Conservation (phyloP, 1,139 yeast genomes). For the Pichia sp. region DNA sequence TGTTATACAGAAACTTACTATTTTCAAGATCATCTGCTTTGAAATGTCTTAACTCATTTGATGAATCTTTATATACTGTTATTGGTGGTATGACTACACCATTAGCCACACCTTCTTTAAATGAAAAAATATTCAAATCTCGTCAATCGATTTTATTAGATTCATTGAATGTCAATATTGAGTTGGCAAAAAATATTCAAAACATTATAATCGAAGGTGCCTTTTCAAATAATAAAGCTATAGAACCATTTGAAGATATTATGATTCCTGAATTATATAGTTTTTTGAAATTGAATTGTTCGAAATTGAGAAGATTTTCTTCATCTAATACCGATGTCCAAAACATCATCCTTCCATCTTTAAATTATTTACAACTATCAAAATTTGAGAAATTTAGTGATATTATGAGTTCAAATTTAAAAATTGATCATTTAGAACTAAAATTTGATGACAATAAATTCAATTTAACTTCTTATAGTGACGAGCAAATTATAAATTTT, state of each 20-base stretch:
- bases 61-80: constrained; percentile 22
- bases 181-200: constrained; percentile 21
- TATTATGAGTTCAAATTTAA: not conserved
- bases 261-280: constrained; percentile 14
- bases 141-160: constrained; percentile 28
- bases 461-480: not conserved
- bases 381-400: constrained; percentile 18
- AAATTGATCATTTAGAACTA: constrained; percentile 4
- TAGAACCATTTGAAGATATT: not conserved
- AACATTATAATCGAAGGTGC: constrained; percentile 17
- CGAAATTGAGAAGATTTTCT: constrained; percentile 17
- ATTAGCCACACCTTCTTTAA: constrained; percentile 18
- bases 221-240: not conserved
- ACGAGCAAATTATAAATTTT: not conserved
- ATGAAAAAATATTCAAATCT: constrained; percentile 15
- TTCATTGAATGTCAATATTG: constrained; percentile 23
- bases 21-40: constrained; percentile 19
- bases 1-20: constrained; percentile 24
- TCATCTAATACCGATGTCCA: constrained; percentile 10
- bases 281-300: constrained; percentile 17
- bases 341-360: constrained; percentile 7
- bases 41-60: constrained; percentile 9
- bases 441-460: not conserved
- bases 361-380: constrained; percentile 19
- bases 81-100: constrained; percentile 25